Percentiles rank a stretch among this genome's conserved stretches.
These are phyloP conservation scores for Penicillium sp. DNA, from an alignment of 2,329 filamentous ascomycete genomes.

Conservation along the genomic window DNA sequence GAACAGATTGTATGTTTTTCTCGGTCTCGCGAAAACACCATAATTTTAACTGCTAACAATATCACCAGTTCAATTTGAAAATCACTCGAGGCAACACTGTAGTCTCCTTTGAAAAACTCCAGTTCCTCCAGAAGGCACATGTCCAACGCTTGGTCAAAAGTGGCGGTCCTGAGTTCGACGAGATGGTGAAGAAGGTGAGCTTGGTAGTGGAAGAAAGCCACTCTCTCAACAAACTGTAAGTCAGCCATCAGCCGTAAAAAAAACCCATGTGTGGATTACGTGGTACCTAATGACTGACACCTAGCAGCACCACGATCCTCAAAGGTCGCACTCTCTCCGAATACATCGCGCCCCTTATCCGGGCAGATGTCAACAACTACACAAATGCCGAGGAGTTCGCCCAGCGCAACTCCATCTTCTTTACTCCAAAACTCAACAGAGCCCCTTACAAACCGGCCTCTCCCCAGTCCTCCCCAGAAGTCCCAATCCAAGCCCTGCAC, in stretches of 20 bases:
- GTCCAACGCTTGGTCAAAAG: conserved; percentile 50
- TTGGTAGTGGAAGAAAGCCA: conserved; percentile 27
- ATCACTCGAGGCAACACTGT: conserved; percentile 90
- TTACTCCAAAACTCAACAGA: conserved; percentile 42
- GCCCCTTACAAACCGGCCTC: conserved; percentile 25
- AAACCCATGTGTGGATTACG: background rate
- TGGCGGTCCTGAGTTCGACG: conserved; percentile 45
- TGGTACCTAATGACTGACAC: background rate
- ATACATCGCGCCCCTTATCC: conserved; percentile 54
- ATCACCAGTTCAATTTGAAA: conserved; percentile 69
- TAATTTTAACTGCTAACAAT: conserved; percentile 24
- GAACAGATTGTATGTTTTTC: conserved; percentile 59
- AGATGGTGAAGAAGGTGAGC: conserved; percentile 42
- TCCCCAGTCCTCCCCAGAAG: conserved; percentile 19
- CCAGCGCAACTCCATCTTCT: conserved; percentile 59
- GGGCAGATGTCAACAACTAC: conserved; percentile 58
- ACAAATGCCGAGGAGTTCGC: conserved; percentile 57
- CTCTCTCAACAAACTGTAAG: conserved; percentile 33
- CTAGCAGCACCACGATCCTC: conserved; percentile 29
- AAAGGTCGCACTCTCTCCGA: conserved; percentile 41
- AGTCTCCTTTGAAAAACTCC: conserved; percentile 76
- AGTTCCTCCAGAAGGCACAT: conserved; percentile 74
- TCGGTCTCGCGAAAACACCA: background rate
- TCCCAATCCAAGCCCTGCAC: conserved; percentile 42
- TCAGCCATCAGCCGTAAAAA: background rate